A percentile compares a stretch with the other conserved stretches of the same genome.
phyloP scores from a whole-genome alignment of 768 basidiomycete genomes.

The Termitomyces sp. region DNA sequence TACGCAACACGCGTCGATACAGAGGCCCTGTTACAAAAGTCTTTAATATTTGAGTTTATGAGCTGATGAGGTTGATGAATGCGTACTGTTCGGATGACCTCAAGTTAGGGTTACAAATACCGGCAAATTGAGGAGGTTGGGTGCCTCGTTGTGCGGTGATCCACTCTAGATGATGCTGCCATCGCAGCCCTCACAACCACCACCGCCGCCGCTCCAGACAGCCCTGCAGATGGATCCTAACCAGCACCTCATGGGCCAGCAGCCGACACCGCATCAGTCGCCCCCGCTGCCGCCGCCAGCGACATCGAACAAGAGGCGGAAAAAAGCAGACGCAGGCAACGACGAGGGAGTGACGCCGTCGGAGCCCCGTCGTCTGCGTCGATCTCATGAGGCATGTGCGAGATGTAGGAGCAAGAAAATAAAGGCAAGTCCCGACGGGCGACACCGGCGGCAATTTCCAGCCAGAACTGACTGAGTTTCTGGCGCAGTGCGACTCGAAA shows the following conservation, averaged over 20 bases:
- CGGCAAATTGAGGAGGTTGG: constrained; percentile 30
- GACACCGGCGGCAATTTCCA: constrained; percentile 84
- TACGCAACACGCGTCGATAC: too few species aligned
- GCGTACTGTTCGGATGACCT: constrained; percentile 13
- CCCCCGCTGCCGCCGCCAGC: constrained; percentile 21
- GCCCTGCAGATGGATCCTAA: constrained; percentile 67
- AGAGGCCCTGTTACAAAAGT: too few species aligned
- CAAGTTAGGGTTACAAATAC: constrained; percentile 28
- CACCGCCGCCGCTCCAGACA: constrained; percentile 51
- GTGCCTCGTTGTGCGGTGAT: constrained; percentile 28
- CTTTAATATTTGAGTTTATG: not conserved
- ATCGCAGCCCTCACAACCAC: constrained; percentile 25
- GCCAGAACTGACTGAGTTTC: constrained; percentile 20
- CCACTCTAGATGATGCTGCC: constrained; percentile 25
- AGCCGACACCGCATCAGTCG: constrained; percentile 25
- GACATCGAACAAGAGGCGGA: constrained; percentile 42
- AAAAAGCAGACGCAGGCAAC: constrained; percentile 50
- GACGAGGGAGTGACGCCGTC: constrained; percentile 53
- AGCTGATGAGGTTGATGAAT: not conserved
- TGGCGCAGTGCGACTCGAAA: constrained; percentile 79
- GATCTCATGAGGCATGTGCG: constrained; percentile 90
- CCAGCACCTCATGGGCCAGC: constrained; percentile 45
- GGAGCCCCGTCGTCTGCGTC: constrained; percentile 76
- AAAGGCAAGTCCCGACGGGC: constrained; percentile 75
- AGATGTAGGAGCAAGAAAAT: constrained; percentile 96